These are phyloP conservation scores for Kluyveromyces siamensis DNA, from an alignment of 805 yeast species.

Conservation along the genomic window DNA sequence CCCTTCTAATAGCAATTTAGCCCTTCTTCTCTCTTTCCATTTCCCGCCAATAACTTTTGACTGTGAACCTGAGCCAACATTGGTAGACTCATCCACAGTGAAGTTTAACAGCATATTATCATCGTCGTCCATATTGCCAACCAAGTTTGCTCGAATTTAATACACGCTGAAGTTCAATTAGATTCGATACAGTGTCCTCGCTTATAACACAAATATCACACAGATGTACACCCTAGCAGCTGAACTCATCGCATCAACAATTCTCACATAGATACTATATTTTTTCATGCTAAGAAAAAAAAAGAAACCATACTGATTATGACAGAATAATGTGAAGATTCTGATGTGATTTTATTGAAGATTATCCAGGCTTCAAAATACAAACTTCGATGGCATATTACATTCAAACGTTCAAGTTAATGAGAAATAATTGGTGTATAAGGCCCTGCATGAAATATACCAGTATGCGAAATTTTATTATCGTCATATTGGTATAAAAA, in stretches of 20 bases:
- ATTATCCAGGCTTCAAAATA: too few species aligned
- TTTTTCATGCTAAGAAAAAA: not conserved
- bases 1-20: slow-evolving; percentile 42
- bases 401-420: too few species aligned
- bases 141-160: not conserved
- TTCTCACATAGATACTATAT: slow-evolving; percentile 6
- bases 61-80: slow-evolving; percentile 12
- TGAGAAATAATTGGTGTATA: too few species aligned
- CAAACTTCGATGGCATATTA: too few species aligned
- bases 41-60: slow-evolving; percentile 58
- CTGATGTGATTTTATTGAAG: too few species aligned
- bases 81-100: slow-evolving; percentile 28
- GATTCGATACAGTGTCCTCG: not conserved
- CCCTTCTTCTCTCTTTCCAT: slow-evolving; percentile 73
- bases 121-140: slow-evolving; percentile 20
- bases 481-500: too few species aligned
- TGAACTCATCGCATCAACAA: slow-evolving; percentile 17
- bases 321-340: not conserved
- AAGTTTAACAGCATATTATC: slow-evolving; percentile 58
- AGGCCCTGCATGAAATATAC: too few species aligned
- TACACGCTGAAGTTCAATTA: too few species aligned
- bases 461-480: too few species aligned
- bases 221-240: not conserved
- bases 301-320: not conserved
- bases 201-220: not conserved